A percentile compares a stretch with the other conserved stretches of the same genome.
Conservation (phyloP, 2,329 filamentous ascomycete genomes). For the Pyrenochaeta sp. region DNA sequence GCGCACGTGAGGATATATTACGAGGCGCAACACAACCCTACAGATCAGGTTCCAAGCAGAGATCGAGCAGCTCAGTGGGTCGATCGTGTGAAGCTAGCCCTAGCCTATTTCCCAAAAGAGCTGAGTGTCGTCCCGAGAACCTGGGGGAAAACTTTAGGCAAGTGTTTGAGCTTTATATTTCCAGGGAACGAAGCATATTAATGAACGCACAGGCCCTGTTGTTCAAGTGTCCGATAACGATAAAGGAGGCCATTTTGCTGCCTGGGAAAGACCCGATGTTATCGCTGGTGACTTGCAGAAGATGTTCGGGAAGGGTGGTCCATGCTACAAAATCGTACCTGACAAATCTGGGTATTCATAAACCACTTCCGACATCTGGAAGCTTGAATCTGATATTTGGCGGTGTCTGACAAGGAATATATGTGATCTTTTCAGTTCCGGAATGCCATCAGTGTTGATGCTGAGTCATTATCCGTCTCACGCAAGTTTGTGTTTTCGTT, state of each 20-base stretch:
- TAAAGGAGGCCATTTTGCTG: conserved; percentile 69
- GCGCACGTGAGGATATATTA: conserved; percentile 78
- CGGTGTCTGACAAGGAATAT: too few relatives aligned
- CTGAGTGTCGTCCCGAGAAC: conserved; percentile 62
- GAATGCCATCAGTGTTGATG: too few relatives aligned
- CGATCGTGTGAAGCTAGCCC: conserved; percentile 58
- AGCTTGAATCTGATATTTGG: too few relatives aligned
- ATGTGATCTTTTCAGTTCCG: too few relatives aligned
- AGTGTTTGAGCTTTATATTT: conserved; percentile 4
- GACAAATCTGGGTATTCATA: conserved; percentile 36
- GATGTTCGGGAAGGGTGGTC: conserved; percentile 64
- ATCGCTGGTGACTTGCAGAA: conserved; percentile 62
- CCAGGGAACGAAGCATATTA: neutral
- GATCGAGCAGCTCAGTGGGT: conserved; percentile 54
- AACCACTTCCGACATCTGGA: too few relatives aligned
- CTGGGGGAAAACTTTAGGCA: conserved; percentile 67
- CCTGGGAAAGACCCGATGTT: conserved; percentile 64
- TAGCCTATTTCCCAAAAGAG: conserved; percentile 68
- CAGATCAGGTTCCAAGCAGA: conserved; percentile 33
- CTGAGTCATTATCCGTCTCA: too few relatives aligned
- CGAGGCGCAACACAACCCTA: conserved; percentile 62
- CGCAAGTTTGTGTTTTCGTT: too few relatives aligned
- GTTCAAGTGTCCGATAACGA: conserved; percentile 64
- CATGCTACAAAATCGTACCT: conserved; percentile 44
- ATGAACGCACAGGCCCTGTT: conserved; percentile 51